Conservation (phyloP, 116 monocot species). For the Cymodocea nodosa region DNA sequence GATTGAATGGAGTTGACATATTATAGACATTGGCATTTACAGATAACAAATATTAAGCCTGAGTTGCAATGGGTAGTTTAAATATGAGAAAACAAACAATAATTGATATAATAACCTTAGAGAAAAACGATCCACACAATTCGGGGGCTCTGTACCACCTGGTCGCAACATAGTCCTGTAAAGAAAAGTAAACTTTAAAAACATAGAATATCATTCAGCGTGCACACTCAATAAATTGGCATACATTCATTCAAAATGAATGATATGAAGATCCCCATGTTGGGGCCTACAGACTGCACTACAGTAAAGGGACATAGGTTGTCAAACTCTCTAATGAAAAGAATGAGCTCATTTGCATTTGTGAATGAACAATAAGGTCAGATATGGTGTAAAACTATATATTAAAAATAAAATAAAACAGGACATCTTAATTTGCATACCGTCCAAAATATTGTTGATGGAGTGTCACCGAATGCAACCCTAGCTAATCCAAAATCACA, state of each 20-base stretch:
- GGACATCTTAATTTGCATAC: conserved; percentile 23
- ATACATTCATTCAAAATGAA: too few species aligned
- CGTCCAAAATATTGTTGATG: conserved; percentile 94
- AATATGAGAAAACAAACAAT: neutral
- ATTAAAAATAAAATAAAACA: neutral
- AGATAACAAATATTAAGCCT: too few species aligned
- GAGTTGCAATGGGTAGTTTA: neutral
- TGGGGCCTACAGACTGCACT: too few species aligned
- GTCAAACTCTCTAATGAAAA: too few species aligned
- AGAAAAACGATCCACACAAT: conserved; percentile 43
- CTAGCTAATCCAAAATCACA: conserved; percentile 98
- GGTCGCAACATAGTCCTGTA: conserved; percentile 53
- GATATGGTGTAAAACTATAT: too few species aligned
- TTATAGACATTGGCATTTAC: too few species aligned
- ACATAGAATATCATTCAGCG: neutral
- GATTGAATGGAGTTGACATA: too few species aligned
- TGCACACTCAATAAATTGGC: neutral
- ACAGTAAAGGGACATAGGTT: too few species aligned
- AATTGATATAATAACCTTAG: conserved; percentile 18
- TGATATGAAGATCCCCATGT: too few species aligned
- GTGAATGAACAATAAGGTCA: too few species aligned
- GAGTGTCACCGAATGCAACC: conserved; percentile 91
- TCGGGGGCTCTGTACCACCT: conserved; percentile 60
- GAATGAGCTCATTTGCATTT: too few species aligned
- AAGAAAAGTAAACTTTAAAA: neutral